Base-by-base conservation (phyloP, 2,329 filamentous ascomycete species). In the Colletotrichum simmondsii region DNA sequence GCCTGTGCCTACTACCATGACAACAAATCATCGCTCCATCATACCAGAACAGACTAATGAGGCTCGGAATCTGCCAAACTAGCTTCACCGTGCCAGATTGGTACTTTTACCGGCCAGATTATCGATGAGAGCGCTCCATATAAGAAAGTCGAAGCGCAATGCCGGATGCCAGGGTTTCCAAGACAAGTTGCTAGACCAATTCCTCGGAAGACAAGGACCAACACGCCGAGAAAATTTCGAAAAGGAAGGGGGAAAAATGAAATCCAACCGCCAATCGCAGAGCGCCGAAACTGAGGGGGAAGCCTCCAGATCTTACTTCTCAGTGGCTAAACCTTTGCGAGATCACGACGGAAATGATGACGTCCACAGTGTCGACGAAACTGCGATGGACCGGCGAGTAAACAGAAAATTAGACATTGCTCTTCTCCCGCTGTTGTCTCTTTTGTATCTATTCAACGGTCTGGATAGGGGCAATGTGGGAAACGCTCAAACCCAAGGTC, bases 401-500 rank as follows among this genome's bases (percentile, higher is more conserved):
- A 83, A 83, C 71, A 77, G 80, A 26, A 83, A 82, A 73, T 74
- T 82, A 32, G 83, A 85, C 63, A 35, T 82, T 24, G 77, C 79
- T 22, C 77, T 84, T 4, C 76, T 84, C 10, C 83, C 83, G 5
- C 76, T 84, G 6, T 75, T 85, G 2, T 84, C 82, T 14, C 76
- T 83, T 11, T 77, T 85, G 19, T 85, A 84, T 57, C 77, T 85
- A 3, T 82, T 84, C 73, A 85, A 85, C 68, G 81, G 82, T 1
- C 78, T 85, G 2, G 83, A 85, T 71, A 79, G 82, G 37, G 79
- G 81, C 26, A 85, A 85, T 32, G 78, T 85, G 37, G 83, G 83
- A 32, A 85, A 85, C 71, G 83, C 83, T 6, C 80, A 83, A 71
- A 80, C 83, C 5, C 76, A 82, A 77, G 77, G 82, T 82, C 65